Evolutionary conservation across 2,329 filamentous ascomycete genomes (phyloP).

Genomic region (Sarocladium strictum): DNA sequence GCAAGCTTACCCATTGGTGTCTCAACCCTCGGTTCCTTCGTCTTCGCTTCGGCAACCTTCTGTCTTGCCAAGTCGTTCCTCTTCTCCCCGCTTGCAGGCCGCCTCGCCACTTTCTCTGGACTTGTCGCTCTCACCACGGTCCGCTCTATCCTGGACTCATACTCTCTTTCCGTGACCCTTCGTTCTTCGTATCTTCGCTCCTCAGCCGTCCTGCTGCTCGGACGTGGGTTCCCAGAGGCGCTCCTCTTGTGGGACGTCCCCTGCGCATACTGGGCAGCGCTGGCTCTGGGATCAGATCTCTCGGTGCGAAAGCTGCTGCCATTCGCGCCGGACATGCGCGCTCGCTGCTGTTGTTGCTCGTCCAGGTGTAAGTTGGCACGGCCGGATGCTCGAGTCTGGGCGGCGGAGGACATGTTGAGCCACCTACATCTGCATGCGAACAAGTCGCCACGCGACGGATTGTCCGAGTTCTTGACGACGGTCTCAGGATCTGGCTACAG

Average conservation of each 20-base stretch:
- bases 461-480: neutral
- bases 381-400: constrained; percentile 33
- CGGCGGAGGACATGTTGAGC: constrained; percentile 35
- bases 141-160: constrained; percentile 57
- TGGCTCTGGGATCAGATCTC: constrained; percentile 26
- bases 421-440: constrained; percentile 29
- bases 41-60: constrained; percentile 38
- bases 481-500: neutral
- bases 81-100: constrained; percentile 31
- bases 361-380: constrained; percentile 37
- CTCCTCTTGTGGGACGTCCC: constrained; percentile 48
- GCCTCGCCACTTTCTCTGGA: constrained; percentile 47
- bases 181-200: constrained; percentile 44
- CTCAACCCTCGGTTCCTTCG: constrained; percentile 41
- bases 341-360: constrained; percentile 21
- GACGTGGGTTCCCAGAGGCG: constrained; percentile 50
- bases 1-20: constrained; percentile 39
- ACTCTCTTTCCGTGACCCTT: constrained; percentile 47
- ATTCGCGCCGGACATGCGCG: constrained; percentile 29
- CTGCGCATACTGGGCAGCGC: constrained; percentile 28
- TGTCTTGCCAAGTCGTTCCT: constrained; percentile 31
- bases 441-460: neutral
- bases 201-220: constrained; percentile 37
- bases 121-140: constrained; percentile 54
- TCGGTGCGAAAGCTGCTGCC: constrained; percentile 28